Base-by-base conservation (phyloP, 2,329 filamentous ascomycete genomes). In the Seiridium cupressi region DNA sequence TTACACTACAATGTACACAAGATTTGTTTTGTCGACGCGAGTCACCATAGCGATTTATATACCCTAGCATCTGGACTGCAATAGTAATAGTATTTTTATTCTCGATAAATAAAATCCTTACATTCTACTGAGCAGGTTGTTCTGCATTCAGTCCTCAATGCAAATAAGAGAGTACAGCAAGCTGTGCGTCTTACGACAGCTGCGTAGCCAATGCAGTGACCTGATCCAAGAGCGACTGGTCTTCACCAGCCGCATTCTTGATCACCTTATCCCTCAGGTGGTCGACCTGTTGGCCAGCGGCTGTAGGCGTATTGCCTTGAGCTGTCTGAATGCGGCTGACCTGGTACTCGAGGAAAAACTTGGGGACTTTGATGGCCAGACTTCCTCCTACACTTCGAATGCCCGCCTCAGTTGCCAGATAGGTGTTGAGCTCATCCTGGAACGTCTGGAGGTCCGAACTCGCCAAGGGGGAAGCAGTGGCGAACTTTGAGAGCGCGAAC, bases 301-400 rank as follows among this genome's bases (percentile, higher is more conserved):
- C 80, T 0, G 76, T 74, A 1, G 83, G 84, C 47, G 79, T 70
- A 56, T 80, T 81, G 0, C 85, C 84, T 73, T 86, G 82, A 0
- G 85, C 85, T 0, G 83, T 84, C 72, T 84, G 77, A 64, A 87
- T 86, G 31, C 84, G 76, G 46, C 81, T 79, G 40, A 87, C 78
- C 72, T 88, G 85, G 70, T 86, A 82, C 61, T 80, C 74, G 47
- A 87, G 69, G 70, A 87, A 87, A 79, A 88, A 88, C 72, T 87
- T 87, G 62, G 85, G 85, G 4, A 83, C 81, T 72, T 87, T 87
- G 72, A 87, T 82, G 2, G 77, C 80, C 18, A 87, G 73, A 59
- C 68, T 77, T 2, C 84, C 84, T 8, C 77, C 80, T 5, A 79
- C 78, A 31, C 80, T 83, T 26, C 84, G 76, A 54, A 88, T 75